A percentile compares a stretch with the other conserved stretches of the same genome.
Evolutionary conservation across 2,329 filamentous ascomycete species (phyloP).

Genomic region (Leptographium galeiforme): DNA sequence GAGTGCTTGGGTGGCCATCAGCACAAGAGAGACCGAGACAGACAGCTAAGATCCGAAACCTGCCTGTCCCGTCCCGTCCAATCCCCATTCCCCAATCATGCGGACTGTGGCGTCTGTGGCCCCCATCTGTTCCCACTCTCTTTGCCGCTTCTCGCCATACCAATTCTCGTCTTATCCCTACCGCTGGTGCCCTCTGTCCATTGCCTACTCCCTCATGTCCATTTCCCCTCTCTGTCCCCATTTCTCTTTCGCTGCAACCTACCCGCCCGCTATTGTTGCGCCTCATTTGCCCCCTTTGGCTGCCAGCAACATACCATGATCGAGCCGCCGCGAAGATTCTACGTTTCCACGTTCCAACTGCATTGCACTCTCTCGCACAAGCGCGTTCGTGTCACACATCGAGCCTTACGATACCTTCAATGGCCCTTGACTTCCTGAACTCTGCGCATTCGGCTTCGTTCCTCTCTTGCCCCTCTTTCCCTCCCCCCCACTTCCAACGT

Average conservation of each 20-base stretch:
- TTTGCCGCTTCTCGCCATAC: not conserved
- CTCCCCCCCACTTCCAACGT: not conserved
- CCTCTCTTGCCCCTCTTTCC: not conserved
- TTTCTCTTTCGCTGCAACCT: not conserved
- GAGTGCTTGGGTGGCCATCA: not conserved
- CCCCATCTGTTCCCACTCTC: not conserved
- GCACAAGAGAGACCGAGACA: too few species aligned
- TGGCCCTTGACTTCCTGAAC: not conserved
- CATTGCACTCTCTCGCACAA: not conserved
- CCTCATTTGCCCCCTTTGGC: not conserved
- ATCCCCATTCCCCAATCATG: not conserved
- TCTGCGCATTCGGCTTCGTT: not conserved
- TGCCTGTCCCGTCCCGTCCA: not conserved
- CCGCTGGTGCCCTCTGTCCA: too few species aligned
- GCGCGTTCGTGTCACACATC: not conserved
- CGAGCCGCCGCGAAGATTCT: not conserved
- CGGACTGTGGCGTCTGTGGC: not conserved
- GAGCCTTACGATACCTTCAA: not conserved
- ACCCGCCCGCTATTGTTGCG: not conserved
- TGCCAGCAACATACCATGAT: not conserved
- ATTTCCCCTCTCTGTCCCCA: not conserved
- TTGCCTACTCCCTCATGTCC: not conserved
- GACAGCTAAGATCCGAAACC: too few species aligned
- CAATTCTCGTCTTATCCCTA: not conserved
- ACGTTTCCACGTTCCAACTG: not conserved